These are phyloP conservation scores for Leccinum incarnatum DNA, from an alignment of 768 basidiomycete species.

Conservation along the genomic window DNA sequence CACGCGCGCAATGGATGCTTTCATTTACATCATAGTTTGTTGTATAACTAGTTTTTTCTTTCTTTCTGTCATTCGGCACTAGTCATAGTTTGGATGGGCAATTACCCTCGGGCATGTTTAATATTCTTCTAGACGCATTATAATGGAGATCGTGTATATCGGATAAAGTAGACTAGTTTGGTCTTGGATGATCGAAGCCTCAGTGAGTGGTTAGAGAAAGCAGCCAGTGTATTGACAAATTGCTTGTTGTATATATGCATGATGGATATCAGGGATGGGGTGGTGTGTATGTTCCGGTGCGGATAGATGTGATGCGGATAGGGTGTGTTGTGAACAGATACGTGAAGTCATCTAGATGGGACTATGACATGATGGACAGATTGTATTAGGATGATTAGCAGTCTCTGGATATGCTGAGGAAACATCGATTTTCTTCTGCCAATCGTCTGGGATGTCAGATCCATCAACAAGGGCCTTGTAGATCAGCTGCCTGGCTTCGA, in stretches of 20 bases:
- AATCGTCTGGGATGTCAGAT: constrained; percentile 36
- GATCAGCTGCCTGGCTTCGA: constrained; percentile 47
- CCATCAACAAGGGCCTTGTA: constrained; percentile 33
- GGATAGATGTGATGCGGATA: background rate
- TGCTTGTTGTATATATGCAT: background rate
- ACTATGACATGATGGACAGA: constrained; percentile 45
- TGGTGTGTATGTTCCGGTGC: background rate
- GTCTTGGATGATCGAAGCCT: background rate
- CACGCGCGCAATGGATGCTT: constrained; percentile 6
- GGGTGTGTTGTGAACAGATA: background rate
- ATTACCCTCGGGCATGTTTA: background rate
- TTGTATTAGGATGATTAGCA: constrained; percentile 27
- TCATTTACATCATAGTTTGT: constrained; percentile 2
- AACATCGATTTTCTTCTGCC: constrained; percentile 35
- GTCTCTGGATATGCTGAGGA: constrained; percentile 22
- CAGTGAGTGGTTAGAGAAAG: too few relatives aligned
- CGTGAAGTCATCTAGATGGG: constrained; percentile 35
- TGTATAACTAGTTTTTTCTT: constrained; percentile 17
- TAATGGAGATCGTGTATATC: constrained; percentile 10
- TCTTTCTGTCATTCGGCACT: constrained; percentile 4
- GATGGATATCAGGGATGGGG: background rate
- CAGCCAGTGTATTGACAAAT: background rate
- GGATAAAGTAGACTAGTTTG: background rate
- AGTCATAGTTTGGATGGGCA: constrained; percentile 5
- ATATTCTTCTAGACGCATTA: constrained; percentile 5